These are phyloP conservation scores for Coniella vitis DNA, from an alignment of 2,329 filamentous ascomycete species.

Conservation along the genomic window DNA sequence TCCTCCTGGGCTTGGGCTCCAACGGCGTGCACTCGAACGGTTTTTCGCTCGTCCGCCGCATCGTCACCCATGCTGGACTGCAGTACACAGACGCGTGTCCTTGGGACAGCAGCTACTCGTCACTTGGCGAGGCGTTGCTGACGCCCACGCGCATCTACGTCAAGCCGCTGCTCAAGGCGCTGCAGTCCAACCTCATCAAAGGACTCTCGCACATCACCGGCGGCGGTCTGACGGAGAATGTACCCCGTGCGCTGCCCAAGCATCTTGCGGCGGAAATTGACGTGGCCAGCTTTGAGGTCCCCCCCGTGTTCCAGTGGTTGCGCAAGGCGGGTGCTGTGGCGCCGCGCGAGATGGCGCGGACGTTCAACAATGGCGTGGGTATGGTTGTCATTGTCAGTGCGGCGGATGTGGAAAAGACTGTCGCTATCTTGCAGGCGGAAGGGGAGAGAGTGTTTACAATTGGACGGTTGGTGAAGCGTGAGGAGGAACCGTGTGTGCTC, in stretches of 20 bases:
- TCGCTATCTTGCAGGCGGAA: slow-evolving; percentile 51
- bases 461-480: slow-evolving; percentile 60
- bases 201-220: slow-evolving; percentile 97
- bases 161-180: slow-evolving; percentile 63
- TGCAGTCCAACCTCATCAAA: slow-evolving; percentile 62
- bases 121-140: slow-evolving; percentile 70
- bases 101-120: slow-evolving; percentile 52
- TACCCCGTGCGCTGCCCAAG: slow-evolving; percentile 83
- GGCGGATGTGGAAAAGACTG: slow-evolving; percentile 54
- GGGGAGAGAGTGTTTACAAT: slow-evolving; percentile 75
- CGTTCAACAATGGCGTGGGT: slow-evolving; percentile 91
- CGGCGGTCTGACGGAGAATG: slow-evolving; percentile 86
- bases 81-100: slow-evolving; percentile 67
- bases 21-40: slow-evolving; percentile 93
- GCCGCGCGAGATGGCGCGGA: slow-evolving; percentile 75
- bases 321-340: slow-evolving; percentile 65
- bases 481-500: slow-evolving; percentile 49
- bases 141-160: slow-evolving; percentile 95
- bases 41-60: slow-evolving; percentile 90
- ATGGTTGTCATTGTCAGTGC: slow-evolving; percentile 82
- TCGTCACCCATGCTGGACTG: slow-evolving; percentile 68
- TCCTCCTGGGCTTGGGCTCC: slow-evolving; percentile 79
- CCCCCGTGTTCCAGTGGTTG: slow-evolving; percentile 81
- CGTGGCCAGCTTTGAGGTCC: slow-evolving; percentile 66
- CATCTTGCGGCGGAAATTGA: slow-evolving; percentile 76